A percentile compares a stretch with the other conserved stretches of the same genome.
Evolutionary conservation across 345 rosid species (phyloP).

Genomic region (Brassica juncea): DNA sequence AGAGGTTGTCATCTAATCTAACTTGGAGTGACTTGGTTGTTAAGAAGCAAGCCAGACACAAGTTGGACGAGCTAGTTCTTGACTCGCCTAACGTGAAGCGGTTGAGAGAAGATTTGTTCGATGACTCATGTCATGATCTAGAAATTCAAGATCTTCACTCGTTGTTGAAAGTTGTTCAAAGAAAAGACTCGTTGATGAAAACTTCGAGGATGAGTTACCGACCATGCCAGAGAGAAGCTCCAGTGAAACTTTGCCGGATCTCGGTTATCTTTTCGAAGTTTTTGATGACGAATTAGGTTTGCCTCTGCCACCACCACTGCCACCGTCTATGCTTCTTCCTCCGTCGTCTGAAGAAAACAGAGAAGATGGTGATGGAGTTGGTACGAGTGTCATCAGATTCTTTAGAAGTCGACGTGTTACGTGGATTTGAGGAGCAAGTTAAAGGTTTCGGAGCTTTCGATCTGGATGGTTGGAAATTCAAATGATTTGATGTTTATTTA

Average conservation of each 20-base stretch:
- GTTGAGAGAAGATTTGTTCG: slow-evolving; percentile 62
- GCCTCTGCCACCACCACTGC: slow-evolving; percentile 48
- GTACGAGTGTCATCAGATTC: slow-evolving; percentile 41
- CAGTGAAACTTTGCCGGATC: slow-evolving; percentile 50
- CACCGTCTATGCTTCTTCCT: background rate
- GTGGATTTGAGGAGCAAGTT: slow-evolving; percentile 48
- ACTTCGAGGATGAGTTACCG: slow-evolving; percentile 46
- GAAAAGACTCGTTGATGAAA: no score
- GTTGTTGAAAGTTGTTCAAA: no score
- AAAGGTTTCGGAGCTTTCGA: slow-evolving; percentile 52
- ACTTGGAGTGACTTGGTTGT: slow-evolving; percentile 22
- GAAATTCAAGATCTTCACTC: slow-evolving; percentile 61
- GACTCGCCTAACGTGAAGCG: slow-evolving; percentile 56
- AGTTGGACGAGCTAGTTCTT: slow-evolving; percentile 32
- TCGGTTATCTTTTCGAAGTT: slow-evolving; percentile 73
- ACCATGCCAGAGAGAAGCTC: slow-evolving; percentile 23
- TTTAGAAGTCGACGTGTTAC: slow-evolving; percentile 27
- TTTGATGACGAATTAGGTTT: slow-evolving; percentile 85
- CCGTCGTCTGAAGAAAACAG: slow-evolving; percentile 24
- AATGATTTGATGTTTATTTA: slow-evolving; percentile 42
- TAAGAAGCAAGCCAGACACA: slow-evolving; percentile 55
- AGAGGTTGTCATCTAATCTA: background rate
- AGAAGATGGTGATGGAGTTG: slow-evolving; percentile 32
- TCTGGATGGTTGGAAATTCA: slow-evolving; percentile 56
- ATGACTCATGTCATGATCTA: slow-evolving; percentile 53